Conservation (phyloP, 306 rosid genomes). For the Abrus pulchellus region DNA sequence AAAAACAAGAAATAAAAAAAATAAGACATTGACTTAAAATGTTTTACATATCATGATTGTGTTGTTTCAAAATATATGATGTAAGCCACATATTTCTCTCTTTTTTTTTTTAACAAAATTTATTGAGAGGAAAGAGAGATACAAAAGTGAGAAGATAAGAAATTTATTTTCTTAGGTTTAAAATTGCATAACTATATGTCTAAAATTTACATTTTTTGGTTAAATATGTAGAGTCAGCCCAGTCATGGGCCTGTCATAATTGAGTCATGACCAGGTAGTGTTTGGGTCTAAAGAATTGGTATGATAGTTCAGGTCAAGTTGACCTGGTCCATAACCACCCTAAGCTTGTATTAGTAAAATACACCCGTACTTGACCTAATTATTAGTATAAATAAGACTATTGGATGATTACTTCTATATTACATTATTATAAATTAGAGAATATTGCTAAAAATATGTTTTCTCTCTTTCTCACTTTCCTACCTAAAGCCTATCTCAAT, state of each 20-base stretch:
- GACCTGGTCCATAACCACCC: neutral
- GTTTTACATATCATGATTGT: neutral
- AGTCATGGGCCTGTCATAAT: neutral
- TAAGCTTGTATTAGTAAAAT: constrained; percentile 3
- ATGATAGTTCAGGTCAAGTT: neutral
- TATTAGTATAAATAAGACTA: neutral
- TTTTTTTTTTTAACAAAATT: no score
- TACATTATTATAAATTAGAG: neutral
- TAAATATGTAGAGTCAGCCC: neutral
- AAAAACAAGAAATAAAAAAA: neutral
- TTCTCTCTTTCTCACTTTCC: constrained; percentile 3
- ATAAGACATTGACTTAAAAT: neutral
- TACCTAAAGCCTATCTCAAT: neutral
- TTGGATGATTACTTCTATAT: neutral
- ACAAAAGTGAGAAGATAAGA: neutral
- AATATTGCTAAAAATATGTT: neutral
- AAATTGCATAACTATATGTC: neutral
- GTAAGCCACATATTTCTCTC: neutral
- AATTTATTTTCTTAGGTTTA: neutral
- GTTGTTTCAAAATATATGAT: neutral
- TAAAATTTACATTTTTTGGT: neutral
- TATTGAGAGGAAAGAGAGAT: neutral
- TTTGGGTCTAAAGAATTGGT: neutral
- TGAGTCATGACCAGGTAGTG: neutral
- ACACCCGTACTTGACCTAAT: neutral